These are phyloP conservation scores for Theobroma cacao DNA, from an alignment of 345 rosid genomes.

Conservation along the genomic window DNA sequence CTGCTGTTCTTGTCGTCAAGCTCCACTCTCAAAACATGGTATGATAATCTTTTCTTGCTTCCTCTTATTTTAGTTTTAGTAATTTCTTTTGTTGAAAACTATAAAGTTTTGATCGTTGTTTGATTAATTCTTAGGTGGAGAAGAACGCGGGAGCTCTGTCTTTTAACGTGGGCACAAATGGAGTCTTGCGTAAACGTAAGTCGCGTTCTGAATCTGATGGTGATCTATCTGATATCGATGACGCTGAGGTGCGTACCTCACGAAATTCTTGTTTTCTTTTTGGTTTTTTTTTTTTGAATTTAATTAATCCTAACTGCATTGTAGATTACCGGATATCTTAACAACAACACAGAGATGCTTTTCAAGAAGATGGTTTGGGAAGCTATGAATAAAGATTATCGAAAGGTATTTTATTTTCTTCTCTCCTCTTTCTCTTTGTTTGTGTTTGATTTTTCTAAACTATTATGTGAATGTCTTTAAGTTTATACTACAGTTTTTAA, in stretches of 20 bases:
- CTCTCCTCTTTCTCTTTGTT: background rate
- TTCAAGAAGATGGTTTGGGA: slow-evolving; percentile 18
- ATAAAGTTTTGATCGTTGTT: background rate
- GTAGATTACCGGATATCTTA: slow-evolving; percentile 7
- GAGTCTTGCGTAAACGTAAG: slow-evolving; percentile 7
- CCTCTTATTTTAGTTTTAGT: too few relatives aligned
- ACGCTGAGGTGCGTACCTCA: background rate
- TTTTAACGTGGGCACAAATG: background rate
- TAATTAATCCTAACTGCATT: background rate
- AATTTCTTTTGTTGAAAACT: background rate
- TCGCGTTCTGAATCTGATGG: background rate
- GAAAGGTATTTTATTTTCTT: background rate
- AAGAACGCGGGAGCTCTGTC: background rate
- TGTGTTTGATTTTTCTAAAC: too few relatives aligned
- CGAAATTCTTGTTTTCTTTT: background rate
- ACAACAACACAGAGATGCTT: slow-evolving; percentile 11
- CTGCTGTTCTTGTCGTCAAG: background rate
- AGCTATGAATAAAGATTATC: slow-evolving; percentile 5
- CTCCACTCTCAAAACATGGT: background rate
- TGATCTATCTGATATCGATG: slow-evolving; percentile 3
- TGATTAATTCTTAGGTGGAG: background rate
- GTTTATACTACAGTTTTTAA: background rate
- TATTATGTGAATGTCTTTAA: background rate
- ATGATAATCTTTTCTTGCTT: background rate
- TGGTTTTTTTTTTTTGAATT: background rate